A percentile compares a stretch with the other conserved stretches of the same genome.
phyloP scores from a whole-genome alignment of 768 basidiomycete genomes.

The Mycena capillaripes region DNA sequence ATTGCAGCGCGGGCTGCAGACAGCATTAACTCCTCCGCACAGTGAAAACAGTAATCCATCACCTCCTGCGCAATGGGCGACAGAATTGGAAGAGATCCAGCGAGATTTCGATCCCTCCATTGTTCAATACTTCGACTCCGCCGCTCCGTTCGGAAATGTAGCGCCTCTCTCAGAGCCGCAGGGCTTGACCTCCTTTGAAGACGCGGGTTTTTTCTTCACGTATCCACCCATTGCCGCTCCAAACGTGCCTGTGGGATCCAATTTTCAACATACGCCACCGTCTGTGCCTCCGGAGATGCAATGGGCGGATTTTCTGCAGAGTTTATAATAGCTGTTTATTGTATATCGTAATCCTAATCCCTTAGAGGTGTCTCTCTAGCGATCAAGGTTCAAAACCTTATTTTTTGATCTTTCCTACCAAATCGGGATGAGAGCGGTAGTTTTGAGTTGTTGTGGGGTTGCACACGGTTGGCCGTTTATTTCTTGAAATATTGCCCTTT shows the following conservation, averaged over 20 bases:
- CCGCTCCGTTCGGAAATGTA: conserved; percentile 3
- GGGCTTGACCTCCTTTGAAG: neutral
- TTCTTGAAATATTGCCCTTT: too few species aligned
- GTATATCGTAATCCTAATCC: too few species aligned
- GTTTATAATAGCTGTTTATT: too few species aligned
- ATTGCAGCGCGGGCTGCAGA: conserved; percentile 1
- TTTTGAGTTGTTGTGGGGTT: conserved; percentile 1
- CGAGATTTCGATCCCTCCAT: conserved; percentile 30
- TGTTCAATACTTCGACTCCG: conserved; percentile 28
- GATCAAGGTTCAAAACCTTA: too few species aligned
- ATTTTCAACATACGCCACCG: neutral
- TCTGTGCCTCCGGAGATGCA: neutral
- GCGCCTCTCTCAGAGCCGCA: conserved; percentile 6
- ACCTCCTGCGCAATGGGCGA: conserved; percentile 1
- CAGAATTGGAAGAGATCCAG: neutral
- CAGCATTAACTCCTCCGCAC: neutral
- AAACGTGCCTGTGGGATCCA: conserved; percentile 12
- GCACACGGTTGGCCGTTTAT: too few species aligned
- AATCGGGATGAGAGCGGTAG: conserved; percentile 16
- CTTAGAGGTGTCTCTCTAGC: too few species aligned
- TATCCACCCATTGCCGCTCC: neutral
- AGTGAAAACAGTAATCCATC: neutral
- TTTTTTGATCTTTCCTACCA: too few species aligned
- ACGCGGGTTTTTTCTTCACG: conserved; percentile 32
- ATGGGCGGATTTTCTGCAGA: conserved; percentile 14